Evolutionary conservation across 2,329 filamentous ascomycete species (phyloP).

Genomic region (Epichloe sp.): DNA sequence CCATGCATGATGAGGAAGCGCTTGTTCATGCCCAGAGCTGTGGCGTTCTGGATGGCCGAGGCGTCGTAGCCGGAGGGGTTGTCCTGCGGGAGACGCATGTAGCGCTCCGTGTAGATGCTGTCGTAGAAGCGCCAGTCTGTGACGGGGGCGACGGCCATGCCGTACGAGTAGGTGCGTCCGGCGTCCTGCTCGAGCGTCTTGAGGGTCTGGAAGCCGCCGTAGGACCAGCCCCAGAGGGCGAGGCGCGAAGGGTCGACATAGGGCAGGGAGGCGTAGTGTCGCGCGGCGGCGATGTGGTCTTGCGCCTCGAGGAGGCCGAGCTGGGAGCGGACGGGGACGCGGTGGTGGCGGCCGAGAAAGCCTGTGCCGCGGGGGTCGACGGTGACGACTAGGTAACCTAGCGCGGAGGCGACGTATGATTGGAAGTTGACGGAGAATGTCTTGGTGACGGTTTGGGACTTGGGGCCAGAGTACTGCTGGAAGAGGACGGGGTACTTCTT

Average conservation of each 20-base stretch:
- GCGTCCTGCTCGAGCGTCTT: conserved; percentile 90
- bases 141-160: conserved; percentile 97
- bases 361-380: conserved; percentile 91
- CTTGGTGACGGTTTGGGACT: conserved; percentile 79
- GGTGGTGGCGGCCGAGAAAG: conserved; percentile 71
- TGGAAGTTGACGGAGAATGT: conserved; percentile 80
- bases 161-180: conserved; percentile 83
- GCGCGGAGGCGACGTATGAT: conserved; percentile 67
- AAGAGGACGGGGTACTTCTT: conserved; percentile 92
- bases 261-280: conserved; percentile 64
- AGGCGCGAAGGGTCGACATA: conserved; percentile 76
- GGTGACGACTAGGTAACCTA: conserved; percentile 90
- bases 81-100: conserved; percentile 87
- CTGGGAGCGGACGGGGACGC: conserved; percentile 70
- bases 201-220: conserved; percentile 86
- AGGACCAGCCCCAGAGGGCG: conserved; percentile 98
- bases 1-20: conserved; percentile 95
- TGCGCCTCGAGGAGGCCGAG: conserved; percentile 74
- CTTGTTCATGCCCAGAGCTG: conserved; percentile 60
- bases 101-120: conserved; percentile 86
- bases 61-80: conserved; percentile 68
- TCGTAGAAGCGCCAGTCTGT: conserved; percentile 97
- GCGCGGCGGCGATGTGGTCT: conserved; percentile 84
- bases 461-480: conserved; percentile 85
- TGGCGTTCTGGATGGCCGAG: conserved; percentile 60